Percentiles rank a stretch among this genome's conserved stretches.
phyloP scores from a whole-genome alignment of 352 stramenopile genomes.

The Phytophthora nicotianae region DNA sequence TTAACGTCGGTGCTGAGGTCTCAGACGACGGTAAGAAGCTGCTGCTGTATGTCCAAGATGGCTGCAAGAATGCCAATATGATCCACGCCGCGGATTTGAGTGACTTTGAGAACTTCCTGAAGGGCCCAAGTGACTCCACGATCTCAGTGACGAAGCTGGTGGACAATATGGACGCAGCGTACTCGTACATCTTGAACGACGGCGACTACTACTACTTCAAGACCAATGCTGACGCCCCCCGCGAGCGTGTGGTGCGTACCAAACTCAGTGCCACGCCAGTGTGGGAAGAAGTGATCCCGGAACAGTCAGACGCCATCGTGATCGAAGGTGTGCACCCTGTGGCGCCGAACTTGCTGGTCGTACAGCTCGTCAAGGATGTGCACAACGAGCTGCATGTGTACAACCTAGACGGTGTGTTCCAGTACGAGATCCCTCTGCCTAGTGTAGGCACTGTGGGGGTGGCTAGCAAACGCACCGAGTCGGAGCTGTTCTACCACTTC shows the following conservation, averaged over 20 bases:
- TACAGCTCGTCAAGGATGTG: conserved; percentile 86
- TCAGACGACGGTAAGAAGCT: conserved; percentile 83
- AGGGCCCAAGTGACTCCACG: conserved; percentile 29
- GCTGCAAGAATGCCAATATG: conserved; percentile 92
- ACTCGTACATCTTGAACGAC: conserved; percentile 89
- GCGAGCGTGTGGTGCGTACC: conserved; percentile 74
- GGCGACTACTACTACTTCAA: conserved; percentile 88
- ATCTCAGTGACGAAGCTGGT: conserved; percentile 81
- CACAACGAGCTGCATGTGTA: conserved; percentile 82
- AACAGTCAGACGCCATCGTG: conserved; percentile 76
- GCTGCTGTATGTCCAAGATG: conserved; percentile 78
- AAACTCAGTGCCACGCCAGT: conserved; percentile 41
- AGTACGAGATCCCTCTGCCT: conserved; percentile 73
- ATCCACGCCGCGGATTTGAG: conserved; percentile 71
- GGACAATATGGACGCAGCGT: conserved; percentile 86
- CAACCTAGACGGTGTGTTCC: conserved; percentile 73
- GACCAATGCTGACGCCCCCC: conserved; percentile 83
- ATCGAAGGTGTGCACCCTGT: conserved; percentile 75
- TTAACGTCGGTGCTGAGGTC: conserved; percentile 67
- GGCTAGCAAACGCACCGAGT: conserved; percentile 72
- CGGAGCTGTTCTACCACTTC: conserved; percentile 91
- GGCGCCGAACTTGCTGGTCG: conserved; percentile 68
- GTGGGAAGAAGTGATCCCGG: conserved; percentile 86
- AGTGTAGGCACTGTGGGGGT: conserved; percentile 73
- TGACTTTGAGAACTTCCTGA: conserved; percentile 56